Evolutionary conservation across 164 flowering plant genomes (phyloP).

Genomic region (Pachysandra terminalis): DNA sequence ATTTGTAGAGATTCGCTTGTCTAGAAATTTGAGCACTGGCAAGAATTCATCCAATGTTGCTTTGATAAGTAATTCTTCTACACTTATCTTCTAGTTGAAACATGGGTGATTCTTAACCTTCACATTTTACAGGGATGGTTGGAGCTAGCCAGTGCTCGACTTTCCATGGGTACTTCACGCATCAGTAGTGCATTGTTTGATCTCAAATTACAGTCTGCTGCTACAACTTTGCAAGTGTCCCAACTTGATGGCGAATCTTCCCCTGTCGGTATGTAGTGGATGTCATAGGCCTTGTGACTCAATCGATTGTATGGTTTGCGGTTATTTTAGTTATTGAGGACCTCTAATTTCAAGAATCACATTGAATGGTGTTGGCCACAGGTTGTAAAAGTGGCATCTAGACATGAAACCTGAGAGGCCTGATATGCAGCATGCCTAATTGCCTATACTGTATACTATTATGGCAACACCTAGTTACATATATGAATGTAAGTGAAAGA

Average conservation of each 20-base stretch:
- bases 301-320: background rate
- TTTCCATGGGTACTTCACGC: slow-evolving; percentile 78
- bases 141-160: slow-evolving; percentile 75
- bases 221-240: slow-evolving; percentile 46
- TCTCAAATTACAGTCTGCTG: slow-evolving; percentile 63
- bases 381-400: background rate
- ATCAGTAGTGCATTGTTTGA: slow-evolving; percentile 57
- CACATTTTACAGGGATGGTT: slow-evolving; percentile 62
- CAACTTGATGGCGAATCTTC: slow-evolving; percentile 30
- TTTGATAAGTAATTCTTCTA: too few relatives aligned
- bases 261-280: slow-evolving; percentile 6
- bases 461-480: too few relatives aligned
- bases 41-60: background rate
- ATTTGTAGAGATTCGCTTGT: too few relatives aligned
- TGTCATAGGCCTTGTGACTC: too few relatives aligned
- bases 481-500: background rate
- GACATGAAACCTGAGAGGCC: background rate
- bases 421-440: background rate
- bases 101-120: background rate
- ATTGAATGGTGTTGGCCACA: background rate
- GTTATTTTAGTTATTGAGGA: background rate
- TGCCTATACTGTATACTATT: too few relatives aligned
- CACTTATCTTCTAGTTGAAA: background rate
- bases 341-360: background rate
- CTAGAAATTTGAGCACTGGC: too few relatives aligned